Base-by-base conservation (phyloP, 371 early-diverging fungal species). In the Umbelopsis sp. region DNA sequence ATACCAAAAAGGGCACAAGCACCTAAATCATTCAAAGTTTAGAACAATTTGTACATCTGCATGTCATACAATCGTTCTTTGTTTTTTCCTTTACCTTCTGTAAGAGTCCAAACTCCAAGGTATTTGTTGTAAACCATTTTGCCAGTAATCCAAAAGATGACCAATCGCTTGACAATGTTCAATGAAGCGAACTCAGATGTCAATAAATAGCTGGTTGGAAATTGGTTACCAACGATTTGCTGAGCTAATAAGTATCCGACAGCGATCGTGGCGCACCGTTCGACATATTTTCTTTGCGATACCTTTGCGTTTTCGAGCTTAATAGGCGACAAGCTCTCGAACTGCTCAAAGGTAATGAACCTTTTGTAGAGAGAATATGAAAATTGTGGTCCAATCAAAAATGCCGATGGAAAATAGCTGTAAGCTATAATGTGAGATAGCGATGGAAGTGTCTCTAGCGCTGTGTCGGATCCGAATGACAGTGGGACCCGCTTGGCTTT, bases 341-440 rank as follows among this genome's bases (percentile, higher is more conserved):
- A 57, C 3, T 57, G 29, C 3, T 57, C 35, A 12, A 57, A 57
- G 5, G 78, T 69, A 45, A 89, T 70, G 78, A 85, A 89, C 63
- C 81, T 82, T 35, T 74, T 73, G 72, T 89, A 92, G 18, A 87
- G 77, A 14, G 82, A 82, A 73, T 87, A 92, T 38, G 91, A 88
- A 74, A 91, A 90, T 74, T 91, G 91, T 38, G 93, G 91, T 18
- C 93, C 93, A 20, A 89, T 85, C 48, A 92, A 66, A 75, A 91
- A 91, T 3, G 89, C 84, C 51, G 86, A 80, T 18, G 85, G 89
- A 71, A 87, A 91, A 68, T 85, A 82, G 50, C 81, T 78, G 66
- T 89, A 92, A 20, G 81, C 90, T 20, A 89, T 52, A 0, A 86
- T 78, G 52, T 88, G 79, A 10, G 75, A 35, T 45, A 88, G 73